These are phyloP conservation scores for Yamadazyma sp. DNA, from an alignment of 805 yeast species.

Conservation along the genomic window DNA sequence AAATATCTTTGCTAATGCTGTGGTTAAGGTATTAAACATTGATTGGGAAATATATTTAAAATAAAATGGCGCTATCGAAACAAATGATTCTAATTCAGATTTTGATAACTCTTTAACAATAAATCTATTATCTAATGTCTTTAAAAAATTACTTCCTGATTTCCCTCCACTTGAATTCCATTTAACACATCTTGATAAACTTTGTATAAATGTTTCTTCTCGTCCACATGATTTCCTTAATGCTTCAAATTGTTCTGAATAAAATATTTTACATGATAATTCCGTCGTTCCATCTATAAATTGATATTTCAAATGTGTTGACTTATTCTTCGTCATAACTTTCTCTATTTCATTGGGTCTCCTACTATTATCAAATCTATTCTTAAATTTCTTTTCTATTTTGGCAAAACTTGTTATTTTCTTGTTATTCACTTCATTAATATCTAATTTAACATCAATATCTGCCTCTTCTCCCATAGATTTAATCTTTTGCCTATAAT, in stretches of 20 bases:
- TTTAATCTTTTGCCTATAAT: constrained; percentile 66
- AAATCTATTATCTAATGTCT: constrained; percentile 86
- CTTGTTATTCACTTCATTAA: constrained; percentile 23
- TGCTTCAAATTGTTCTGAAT: constrained; percentile 95
- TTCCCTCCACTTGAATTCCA: constrained; percentile 98
- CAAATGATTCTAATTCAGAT: constrained; percentile 88
- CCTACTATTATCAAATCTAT: constrained; percentile 19
- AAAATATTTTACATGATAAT: constrained; percentile 89
- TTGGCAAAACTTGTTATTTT: constrained; percentile 37
- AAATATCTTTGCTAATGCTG: constrained; percentile 89
- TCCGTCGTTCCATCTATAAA: constrained; percentile 81
- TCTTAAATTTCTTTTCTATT: constrained; percentile 41
- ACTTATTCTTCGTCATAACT: constrained; percentile 75
- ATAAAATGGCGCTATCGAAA: constrained; percentile 93
- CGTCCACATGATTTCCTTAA: constrained; percentile 81
- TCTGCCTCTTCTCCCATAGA: constrained; percentile 17
- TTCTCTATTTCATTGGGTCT: constrained; percentile 49
- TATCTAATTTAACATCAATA: constrained; percentile 10
- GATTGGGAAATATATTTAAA: constrained; percentile 96
- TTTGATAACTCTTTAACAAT: constrained; percentile 87
- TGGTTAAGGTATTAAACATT: constrained; percentile 89
- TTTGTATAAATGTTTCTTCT: constrained; percentile 73
- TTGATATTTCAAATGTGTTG: constrained; percentile 89
- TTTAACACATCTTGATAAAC: constrained; percentile 86
- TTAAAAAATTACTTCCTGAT: constrained; percentile 90